Evolutionary conservation across 2,329 filamentous ascomycete species (phyloP), one percentile per base, ranked within the genome.

Genomic region (Sarocladium strictum): DNA sequence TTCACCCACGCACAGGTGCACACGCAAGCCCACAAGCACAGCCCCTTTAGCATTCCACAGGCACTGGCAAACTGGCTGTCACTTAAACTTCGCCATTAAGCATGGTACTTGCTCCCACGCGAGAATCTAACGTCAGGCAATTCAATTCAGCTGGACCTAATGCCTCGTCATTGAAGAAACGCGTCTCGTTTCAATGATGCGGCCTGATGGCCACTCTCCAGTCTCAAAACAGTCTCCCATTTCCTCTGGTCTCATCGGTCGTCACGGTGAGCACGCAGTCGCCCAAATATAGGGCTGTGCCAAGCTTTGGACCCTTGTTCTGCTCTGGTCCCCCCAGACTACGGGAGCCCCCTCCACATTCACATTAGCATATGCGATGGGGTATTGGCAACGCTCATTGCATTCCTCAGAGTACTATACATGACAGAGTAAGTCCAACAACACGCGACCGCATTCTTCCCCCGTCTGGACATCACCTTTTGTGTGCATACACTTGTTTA

Each of bases 201-300:
- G 47, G 11, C 17, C 27, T 19, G 47, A 32, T 35, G 47, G 47
- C 17, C 47, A 21, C 11, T 15, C 15, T 23, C 21, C 11, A 33
- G n/a, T 26, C 35, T 35, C 35, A 26, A 35, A 33, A 51, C 24
- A 32, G 27, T 35, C 4, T 27, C 43, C 43, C 43, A 7, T 21
- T 6, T 43, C 40, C 21, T 43, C 40, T 43, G 21, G 21, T 17
- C 21, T 24, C 21, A 19, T 23, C 24, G 21, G 21, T 43, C 40
- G 40, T 19, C 40, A 43, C 40, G 43, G n/a, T 32, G 11, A 6
- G 4, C 17, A 17, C 4, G 26, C 43, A 49, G 21, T 21, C 6
- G 23, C 17, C 47, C 47, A 51, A 51, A 21, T 23, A 51, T 51
- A 51, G 47, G 27, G 47, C 47, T 51, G 47, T 51, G 47, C 47